phyloP scores from a whole-genome alignment of 1,284 basidiomycete species.

The Porodaedalea pini region DNA sequence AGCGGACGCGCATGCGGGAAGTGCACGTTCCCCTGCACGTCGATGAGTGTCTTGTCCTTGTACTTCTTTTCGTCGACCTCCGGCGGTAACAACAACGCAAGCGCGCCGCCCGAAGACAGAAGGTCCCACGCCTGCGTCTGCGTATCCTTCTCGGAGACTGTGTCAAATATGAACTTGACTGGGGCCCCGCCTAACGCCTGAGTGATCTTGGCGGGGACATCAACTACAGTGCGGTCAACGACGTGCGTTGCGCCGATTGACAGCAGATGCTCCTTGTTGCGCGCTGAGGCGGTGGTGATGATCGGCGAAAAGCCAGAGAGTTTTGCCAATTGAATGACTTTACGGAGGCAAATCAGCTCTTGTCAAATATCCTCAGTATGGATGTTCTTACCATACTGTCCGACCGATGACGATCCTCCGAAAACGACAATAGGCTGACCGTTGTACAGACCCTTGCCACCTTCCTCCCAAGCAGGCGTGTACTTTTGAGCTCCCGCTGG shows the following conservation, averaged over 20 bases:
- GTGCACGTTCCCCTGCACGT: slow-evolving; percentile 9
- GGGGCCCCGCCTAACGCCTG: slow-evolving; percentile 28
- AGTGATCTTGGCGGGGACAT: slow-evolving; percentile 30
- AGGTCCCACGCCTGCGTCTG: slow-evolving; percentile 21
- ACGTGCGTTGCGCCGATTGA: slow-evolving; percentile 52
- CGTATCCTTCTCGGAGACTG: slow-evolving; percentile 23
- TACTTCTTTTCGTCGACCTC: not conserved
- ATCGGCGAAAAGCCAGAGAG: slow-evolving; percentile 52
- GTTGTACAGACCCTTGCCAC: slow-evolving; percentile 26
- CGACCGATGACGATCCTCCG: slow-evolving; percentile 38
- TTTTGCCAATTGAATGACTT: slow-evolving; percentile 43
- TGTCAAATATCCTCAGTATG: not conserved
- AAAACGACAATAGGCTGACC: slow-evolving; percentile 33
- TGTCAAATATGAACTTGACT: slow-evolving; percentile 40
- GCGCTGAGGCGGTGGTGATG: slow-evolving; percentile 48
- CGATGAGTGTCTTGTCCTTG: not conserved
- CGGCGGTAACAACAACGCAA: slow-evolving; percentile 14
- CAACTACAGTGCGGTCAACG: slow-evolving; percentile 39
- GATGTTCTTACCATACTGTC: slow-evolving; percentile 34
- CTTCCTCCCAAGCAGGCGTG: slow-evolving; percentile 23
- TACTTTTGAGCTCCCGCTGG: not conserved
- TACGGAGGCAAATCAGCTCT: not conserved
- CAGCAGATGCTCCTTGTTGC: slow-evolving; percentile 42
- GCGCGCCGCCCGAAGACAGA: slow-evolving; percentile 21
- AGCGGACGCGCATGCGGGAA: not conserved